Base-by-base conservation (phyloP, 202 grass and related monocot genomes). In the Zoysia matrella region DNA sequence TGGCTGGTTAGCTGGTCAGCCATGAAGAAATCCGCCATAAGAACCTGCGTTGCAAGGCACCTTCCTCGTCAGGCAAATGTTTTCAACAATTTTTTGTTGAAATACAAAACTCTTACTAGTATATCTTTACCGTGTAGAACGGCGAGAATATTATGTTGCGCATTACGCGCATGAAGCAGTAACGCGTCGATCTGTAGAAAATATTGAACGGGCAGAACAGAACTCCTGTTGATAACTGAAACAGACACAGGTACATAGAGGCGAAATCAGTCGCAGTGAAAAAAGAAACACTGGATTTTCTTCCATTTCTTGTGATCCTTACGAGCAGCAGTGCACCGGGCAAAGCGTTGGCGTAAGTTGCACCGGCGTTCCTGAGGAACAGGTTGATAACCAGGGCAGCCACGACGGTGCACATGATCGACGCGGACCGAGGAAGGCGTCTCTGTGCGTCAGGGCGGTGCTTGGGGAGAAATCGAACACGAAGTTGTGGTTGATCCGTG, bases 1-100 rank as follows among this genome's bases (percentile, higher is more conserved):
- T 98, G 95, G 54, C 92, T 98, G 8, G 95, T 98, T 85, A 98
- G 64, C 75, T 98, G 95, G 72, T 98, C 95, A 80, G 95, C 95
- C 95, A 98, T 93, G 74, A 98, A 94, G 84, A 94, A 98, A 91
- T 98, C 92, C 22, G 22, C 22, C 22, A 30, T 93, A 57, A 98
- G 41, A 65, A 98, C 92, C 95, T 98, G 82, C 47, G 88, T 70
- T 48, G 40, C 7, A 82, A 63, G 41, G 53, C 30, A 83, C 2
- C 7, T 7, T 69, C 8, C 45, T 74, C 52, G 49, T 86, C 47
- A 89, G 62, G 61, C 8, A 54, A 13, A 50, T 56, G 61, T 47
- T 50, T 46, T 4, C n/a, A 74, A n/a, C 67, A 3, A 0, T 7
- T 14, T 30, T 30, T 30, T 30, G 22, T 30, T 30, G 22, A 30